Base-by-base conservation (phyloP, 1,139 yeast genomes). In the Zhuliangozyma blackwelliae region DNA sequence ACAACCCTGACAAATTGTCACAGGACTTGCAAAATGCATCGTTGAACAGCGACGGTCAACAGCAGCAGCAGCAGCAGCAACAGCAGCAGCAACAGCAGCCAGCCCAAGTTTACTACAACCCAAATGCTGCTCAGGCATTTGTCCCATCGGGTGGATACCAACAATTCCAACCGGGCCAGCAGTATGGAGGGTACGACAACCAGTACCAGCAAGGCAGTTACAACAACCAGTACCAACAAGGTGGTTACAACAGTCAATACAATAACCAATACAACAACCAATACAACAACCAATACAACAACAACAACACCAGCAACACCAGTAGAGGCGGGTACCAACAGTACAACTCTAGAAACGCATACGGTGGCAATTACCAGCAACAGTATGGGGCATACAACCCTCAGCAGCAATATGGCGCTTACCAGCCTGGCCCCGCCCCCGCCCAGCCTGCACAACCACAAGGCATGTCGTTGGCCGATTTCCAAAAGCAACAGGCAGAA, bases 381-480 rank as follows among this genome's bases (percentile, higher is more conserved):
- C 36, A 16, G 25, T 20, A 12, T 9, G n/a, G 3, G 19, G 31
- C n/a, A n/a, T n/a, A n/a, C n/a, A n/a, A n/a, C 45, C 40, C 40
- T 36, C 46, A 35, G 10, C 40, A 37, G 23, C 43, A 39, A 47
- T 22, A 22, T 9, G 23, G 23, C 10, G 23, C 9, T 9, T 22
- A 22, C 23, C 23, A 22, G 5, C 10, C 23, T 21, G 5, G 7
- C 22, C 22, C 5, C 2, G 49, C 48, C 38, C 50, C 47, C 27
- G 56, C 47, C 32, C 53, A 49, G 33, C 45, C 43, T 32, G 54
- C 45, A 33, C 58, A 49, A 41, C 53, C 55, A 27, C 71, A 63
- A 47, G 94, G 92, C 36, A 81, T 87, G 89, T 79, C 95, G 28
- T 72, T 89, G 52, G 95, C 89, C 40, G 96, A 89, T 55, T 88